phyloP scores from a whole-genome alignment of 1,139 yeast species.

The Taphrina deformans region DNA sequence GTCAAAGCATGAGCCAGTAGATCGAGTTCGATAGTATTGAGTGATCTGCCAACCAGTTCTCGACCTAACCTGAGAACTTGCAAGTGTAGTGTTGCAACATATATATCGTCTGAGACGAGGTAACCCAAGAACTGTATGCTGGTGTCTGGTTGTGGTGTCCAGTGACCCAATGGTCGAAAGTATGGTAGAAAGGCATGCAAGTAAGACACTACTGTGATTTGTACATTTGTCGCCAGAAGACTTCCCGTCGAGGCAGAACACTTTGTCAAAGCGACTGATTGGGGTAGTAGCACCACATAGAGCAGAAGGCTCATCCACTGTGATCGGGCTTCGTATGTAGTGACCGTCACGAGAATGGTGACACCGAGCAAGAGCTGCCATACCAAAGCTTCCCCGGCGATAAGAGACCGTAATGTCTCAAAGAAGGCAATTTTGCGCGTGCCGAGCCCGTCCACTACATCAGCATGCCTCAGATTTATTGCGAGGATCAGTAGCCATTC shows the following conservation, averaged over 20 bases:
- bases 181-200: conserved; percentile 8
- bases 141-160: conserved; percentile 4
- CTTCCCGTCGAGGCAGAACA: not conserved
- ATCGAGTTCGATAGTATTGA: conserved; percentile 15
- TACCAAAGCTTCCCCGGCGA: not conserved
- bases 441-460: not conserved
- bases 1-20: conserved; percentile 17
- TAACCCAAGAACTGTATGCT: conserved; percentile 7
- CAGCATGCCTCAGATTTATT: not conserved
- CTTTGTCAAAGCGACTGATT: conserved; percentile 8
- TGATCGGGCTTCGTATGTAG: conserved; percentile 3
- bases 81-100: not conserved
- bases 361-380: conserved; percentile 8
- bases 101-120: not conserved
- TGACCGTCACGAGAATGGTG: not conserved
- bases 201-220: conserved; percentile 9
- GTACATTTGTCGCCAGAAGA: not conserved
- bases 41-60: conserved; percentile 24
- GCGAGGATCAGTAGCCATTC: conserved; percentile 18
- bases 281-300: conserved; percentile 22
- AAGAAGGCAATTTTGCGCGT: not conserved
- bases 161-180: not conserved
- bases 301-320: conserved; percentile 24
- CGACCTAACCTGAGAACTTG: conserved; percentile 4
- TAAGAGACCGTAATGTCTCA: not conserved